A percentile compares a stretch with the other conserved stretches of the same genome.
Conservation (phyloP, 225 moss, liverwort and hornwort genomes). For the Physcomitrellopsis africana region DNA sequence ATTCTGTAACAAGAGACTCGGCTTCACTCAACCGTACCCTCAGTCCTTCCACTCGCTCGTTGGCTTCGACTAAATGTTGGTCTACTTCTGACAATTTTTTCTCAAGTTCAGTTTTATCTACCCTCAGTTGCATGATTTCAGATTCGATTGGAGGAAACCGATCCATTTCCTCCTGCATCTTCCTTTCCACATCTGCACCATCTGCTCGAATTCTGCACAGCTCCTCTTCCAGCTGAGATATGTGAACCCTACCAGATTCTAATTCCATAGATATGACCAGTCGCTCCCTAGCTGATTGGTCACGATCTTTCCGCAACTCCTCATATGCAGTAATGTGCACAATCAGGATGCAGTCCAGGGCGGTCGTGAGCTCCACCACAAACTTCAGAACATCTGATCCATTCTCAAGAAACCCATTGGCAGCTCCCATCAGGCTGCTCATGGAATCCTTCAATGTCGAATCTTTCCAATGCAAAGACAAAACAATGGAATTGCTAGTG, state of each 20-base stretch:
- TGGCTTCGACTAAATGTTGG: constrained; percentile 42
- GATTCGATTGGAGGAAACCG: constrained; percentile 37
- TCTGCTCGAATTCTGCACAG: constrained; percentile 40
- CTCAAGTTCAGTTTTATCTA: constrained; percentile 42
- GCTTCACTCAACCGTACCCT: constrained; percentile 43
- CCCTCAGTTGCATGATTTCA: constrained; percentile 36
- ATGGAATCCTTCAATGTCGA: constrained; percentile 34
- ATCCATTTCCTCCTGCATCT: constrained; percentile 28
- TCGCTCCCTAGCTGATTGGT: constrained; percentile 29
- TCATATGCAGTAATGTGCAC: constrained; percentile 17
- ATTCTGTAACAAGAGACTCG: constrained; percentile 39
- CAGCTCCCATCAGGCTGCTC: constrained; percentile 35
- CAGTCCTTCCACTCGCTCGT: constrained; percentile 39
- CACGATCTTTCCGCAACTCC: constrained; percentile 37
- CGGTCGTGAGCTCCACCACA: constrained; percentile 38
- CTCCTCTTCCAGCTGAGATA: constrained; percentile 46
- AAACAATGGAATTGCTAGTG: constrained; percentile 23
- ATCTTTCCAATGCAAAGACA: constrained; percentile 50
- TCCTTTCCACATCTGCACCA: constrained; percentile 35
- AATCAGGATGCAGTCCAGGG: constrained; percentile 44
- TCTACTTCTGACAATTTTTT: constrained; percentile 41
- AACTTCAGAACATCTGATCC: constrained; percentile 33
- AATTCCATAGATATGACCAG: constrained; percentile 25
- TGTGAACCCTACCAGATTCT: constrained; percentile 33
- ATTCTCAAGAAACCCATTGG: constrained; percentile 39